These are phyloP conservation scores for Peniophora sp. DNA, from an alignment of 1,284 basidiomycete genomes.

Conservation along the genomic window DNA sequence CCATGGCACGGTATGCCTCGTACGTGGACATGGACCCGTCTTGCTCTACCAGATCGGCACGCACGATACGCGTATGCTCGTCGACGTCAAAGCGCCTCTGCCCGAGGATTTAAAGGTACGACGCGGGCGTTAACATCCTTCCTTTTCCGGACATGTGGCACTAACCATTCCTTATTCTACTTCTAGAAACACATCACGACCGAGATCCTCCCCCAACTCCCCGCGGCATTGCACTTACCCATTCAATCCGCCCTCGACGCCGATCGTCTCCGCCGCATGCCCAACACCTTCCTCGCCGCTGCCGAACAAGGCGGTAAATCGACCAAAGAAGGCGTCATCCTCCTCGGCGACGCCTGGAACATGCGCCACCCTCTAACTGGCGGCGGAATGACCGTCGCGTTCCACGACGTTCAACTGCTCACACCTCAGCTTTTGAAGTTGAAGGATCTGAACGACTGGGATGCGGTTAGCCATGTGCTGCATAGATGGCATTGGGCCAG, in stretches of 20 bases:
- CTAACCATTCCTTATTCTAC: too few species aligned
- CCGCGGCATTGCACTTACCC: conserved; percentile 55
- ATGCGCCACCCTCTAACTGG: conserved; percentile 99
- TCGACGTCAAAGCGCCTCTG: conserved; percentile 85
- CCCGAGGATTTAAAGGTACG: conserved; percentile 76
- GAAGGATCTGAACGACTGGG: conserved; percentile 54
- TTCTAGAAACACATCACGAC: conserved; percentile 59
- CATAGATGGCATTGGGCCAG: conserved; percentile 79
- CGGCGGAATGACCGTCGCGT: conserved; percentile 92
- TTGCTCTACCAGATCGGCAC: conserved; percentile 81
- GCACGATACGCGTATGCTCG: conserved; percentile 83
- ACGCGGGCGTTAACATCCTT: conserved; percentile 3
- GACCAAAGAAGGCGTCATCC: conserved; percentile 69
- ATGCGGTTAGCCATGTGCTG: conserved; percentile 46
- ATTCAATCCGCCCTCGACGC: conserved; percentile 57
- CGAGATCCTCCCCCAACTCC: conserved; percentile 76
- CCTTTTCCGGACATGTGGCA: not conserved
- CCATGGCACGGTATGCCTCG: conserved; percentile 82
- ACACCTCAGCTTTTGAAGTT: conserved; percentile 51
- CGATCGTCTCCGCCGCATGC: conserved; percentile 85
- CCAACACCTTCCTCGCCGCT: conserved; percentile 90
- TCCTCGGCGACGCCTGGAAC: conserved; percentile 96
- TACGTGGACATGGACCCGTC: conserved; percentile 72
- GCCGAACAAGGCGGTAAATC: conserved; percentile 63
- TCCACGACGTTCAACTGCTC: conserved; percentile 78